Evolutionary conservation across 371 early-diverging fungal species (phyloP), one percentile per base, ranked within the genome.

Genomic region (Gilbertella persicaria): DNA sequence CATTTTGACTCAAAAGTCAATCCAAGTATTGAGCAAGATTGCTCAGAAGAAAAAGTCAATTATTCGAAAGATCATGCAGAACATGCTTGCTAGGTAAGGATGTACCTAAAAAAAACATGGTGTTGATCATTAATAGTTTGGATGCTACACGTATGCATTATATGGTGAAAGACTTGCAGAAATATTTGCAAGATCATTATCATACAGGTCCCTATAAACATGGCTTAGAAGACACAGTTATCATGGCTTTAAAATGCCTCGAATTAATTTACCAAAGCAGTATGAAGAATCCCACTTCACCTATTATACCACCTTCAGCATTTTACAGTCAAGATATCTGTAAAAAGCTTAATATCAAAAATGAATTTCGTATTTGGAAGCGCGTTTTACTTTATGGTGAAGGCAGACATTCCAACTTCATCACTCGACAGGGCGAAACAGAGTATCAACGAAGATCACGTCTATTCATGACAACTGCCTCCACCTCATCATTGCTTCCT

Each of bases 301-400:
- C 48, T 17, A 29, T 45, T 4, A 21, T 53, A 12, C 29, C 54
- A 35, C 51, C 40, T 25, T 39, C 71, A 7, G 60, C 67, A 0
- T 93, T 93, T 64, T 86, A 88, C 62, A 85, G 73, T 43, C 67
- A 78, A 5, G 69, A 73, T 0, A 69, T 90, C 23, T 60, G 64
- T 23, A 71, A 75, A 29, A 83, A 83, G 35, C 69, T 91, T 43
- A 89, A 89, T 45, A 87, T 90, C 65, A 91, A 90, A 58, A 88
- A 88, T 33, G 91, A 93, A 59, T 93, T 89, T 56, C 72, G 81
- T 19, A 75, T 71, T 17, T 93, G 93, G 93, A 70, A 69, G 43
- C 68, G 71, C 2, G 73, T 78, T 1, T 38, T 71, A 14, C 29
- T 64, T 4, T 55, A 72, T 23, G 78, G 75, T 0, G 78, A 78